Percentiles rank a stretch among this genome's conserved stretches.
Evolutionary conservation across 257 asterid species (phyloP).

Genomic region (Mentha longifolia): DNA sequence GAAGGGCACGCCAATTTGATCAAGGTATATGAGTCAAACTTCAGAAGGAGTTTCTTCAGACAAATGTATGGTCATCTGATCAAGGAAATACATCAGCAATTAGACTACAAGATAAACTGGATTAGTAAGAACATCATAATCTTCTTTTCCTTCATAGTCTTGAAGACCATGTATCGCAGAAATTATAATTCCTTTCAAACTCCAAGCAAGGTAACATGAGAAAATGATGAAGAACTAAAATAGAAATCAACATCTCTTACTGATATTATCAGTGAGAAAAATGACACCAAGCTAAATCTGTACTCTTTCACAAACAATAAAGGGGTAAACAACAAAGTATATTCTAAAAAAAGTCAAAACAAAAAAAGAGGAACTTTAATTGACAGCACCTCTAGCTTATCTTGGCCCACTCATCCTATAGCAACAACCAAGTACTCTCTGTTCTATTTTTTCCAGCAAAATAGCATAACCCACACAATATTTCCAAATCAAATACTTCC

Average conservation of each 20-base stretch:
- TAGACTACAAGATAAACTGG: neutral
- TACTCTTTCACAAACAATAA: neutral
- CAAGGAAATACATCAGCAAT: neutral
- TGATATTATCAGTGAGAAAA: neutral
- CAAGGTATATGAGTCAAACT: neutral
- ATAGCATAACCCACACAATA: neutral
- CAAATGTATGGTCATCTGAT: neutral
- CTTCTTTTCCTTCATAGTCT: neutral
- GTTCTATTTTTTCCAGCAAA: conserved; percentile 3
- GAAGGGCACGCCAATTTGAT: neutral
- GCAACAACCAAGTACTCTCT: conserved; percentile 3
- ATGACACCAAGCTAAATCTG: neutral
- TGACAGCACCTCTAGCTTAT: neutral
- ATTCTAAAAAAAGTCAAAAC: conserved; percentile 1
- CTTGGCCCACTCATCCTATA: neutral
- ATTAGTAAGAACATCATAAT: neutral
- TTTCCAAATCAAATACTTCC: conserved; percentile 20
- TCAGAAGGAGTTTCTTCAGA: neutral
- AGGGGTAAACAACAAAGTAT: neutral
- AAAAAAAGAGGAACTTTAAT: neutral
- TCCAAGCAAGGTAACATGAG: neutral
- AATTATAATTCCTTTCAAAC: neutral
- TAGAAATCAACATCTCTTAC: neutral
- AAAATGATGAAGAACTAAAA: neutral
- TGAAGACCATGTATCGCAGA: neutral